A percentile compares a stretch with the other conserved stretches of the same genome.
Evolutionary conservation across 1,284 basidiomycete genomes (phyloP).

Genomic region (Cryptococcus depauperatus): DNA sequence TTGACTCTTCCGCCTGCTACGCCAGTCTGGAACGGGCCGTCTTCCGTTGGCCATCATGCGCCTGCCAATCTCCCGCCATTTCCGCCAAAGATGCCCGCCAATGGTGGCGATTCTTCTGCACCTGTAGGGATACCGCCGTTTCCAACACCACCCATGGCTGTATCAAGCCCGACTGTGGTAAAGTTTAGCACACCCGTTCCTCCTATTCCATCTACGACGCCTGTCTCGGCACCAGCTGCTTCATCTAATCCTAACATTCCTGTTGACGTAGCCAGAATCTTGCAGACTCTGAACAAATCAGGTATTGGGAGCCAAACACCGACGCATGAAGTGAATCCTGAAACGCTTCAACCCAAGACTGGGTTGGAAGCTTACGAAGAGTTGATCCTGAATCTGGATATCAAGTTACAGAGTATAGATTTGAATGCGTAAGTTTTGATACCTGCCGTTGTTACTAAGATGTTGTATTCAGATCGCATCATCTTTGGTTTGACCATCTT

Average conservation of each 20-base stretch:
- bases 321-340: conserved; percentile 44
- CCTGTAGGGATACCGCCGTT: conserved; percentile 21
- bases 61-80: conserved; percentile 7
- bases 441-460: conserved; percentile 1
- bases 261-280: conserved; percentile 34
- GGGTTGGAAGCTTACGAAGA: conserved; percentile 61
- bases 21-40: background rate
- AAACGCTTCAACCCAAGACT: conserved; percentile 3
- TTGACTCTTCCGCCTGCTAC: conserved; percentile 5
- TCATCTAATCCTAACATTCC: conserved; percentile 19
- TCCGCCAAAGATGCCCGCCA: conserved; percentile 9
- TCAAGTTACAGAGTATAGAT: conserved; percentile 63
- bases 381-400: conserved; percentile 58
- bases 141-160: conserved; percentile 8
- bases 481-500: conserved; percentile 65
- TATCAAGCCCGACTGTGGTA: conserved; percentile 22
- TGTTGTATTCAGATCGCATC: conserved; percentile 56
- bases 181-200: conserved; percentile 29
- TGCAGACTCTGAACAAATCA: conserved; percentile 33
- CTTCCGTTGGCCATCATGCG: background rate
- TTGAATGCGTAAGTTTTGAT: conserved; percentile 56
- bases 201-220: conserved; percentile 9
- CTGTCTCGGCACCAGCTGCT: conserved; percentile 21
- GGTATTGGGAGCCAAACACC: conserved; percentile 48
- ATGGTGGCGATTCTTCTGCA: background rate